A percentile compares a stretch with the other conserved stretches of the same genome.
Conservation (phyloP, 345 rosid genomes). For the Acer negundo region DNA sequence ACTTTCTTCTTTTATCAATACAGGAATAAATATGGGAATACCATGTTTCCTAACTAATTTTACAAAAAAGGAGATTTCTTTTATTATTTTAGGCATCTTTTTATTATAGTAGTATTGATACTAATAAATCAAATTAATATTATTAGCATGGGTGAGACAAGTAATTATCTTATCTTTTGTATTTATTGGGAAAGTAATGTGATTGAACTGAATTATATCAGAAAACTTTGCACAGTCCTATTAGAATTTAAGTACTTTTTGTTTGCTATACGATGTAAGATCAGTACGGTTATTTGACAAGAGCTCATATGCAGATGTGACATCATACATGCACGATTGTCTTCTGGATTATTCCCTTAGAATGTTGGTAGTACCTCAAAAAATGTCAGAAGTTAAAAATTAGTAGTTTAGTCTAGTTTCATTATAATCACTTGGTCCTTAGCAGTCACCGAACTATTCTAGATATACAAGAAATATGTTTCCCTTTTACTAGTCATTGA, state of each 20-base stretch:
- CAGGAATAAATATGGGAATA: neutral
- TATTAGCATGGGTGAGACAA: too few relatives aligned
- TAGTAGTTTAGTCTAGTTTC: neutral
- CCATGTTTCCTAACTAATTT: neutral
- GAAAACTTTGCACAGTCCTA: neutral
- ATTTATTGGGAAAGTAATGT: neutral
- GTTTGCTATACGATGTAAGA: neutral
- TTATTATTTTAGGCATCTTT: neutral
- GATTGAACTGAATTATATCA: neutral
- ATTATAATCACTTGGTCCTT: neutral
- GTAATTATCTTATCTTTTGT: neutral
- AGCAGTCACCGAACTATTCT: neutral
- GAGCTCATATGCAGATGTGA: neutral
- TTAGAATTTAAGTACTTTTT: neutral
- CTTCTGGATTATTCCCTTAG: neutral
- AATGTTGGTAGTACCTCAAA: neutral
- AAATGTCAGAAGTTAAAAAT: neutral
- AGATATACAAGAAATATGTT: neutral
- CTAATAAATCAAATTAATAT: neutral
- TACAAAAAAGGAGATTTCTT: neutral
- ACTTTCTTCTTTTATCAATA: neutral
- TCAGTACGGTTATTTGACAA: neutral
- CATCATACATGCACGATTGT: neutral
- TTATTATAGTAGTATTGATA: neutral
- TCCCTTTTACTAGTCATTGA: neutral